Conservation (phyloP, 164 flowering plant species). For the Sedum album region DNA sequence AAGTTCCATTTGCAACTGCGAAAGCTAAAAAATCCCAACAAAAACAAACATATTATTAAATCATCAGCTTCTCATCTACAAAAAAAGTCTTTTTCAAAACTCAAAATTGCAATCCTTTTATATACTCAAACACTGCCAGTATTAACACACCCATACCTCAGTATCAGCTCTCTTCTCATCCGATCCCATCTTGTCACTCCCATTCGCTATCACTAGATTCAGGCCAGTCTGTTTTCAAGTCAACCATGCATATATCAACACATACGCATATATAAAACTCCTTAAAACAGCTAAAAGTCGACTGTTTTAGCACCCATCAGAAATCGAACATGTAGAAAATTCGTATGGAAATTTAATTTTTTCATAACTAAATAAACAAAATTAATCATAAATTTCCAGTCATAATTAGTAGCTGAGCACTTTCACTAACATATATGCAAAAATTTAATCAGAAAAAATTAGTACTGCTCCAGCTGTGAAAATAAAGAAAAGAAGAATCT, state of each 20-base stretch:
- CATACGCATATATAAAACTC: not conserved
- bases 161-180: conserved; percentile 51
- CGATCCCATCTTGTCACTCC: conserved; percentile 40
- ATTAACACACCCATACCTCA: conserved; percentile 4
- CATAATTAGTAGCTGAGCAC: no score
- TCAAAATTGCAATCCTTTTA: no score
- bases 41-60: not conserved
- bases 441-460: no score
- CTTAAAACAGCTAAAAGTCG: not conserved
- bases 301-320: no score
- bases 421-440: no score
- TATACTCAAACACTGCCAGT: no score
- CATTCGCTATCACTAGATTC: conserved; percentile 59
- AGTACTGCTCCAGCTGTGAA: no score
- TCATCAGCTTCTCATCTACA: not conserved
- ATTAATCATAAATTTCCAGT: no score
- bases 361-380: no score
- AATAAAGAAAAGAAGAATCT: no score
- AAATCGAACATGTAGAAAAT: no score
- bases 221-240: conserved; percentile 53
- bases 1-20: conserved; percentile 22
- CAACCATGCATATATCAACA: not conserved
- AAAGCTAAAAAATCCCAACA: not conserved
- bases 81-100: not conserved
- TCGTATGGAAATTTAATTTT: no score